These are phyloP conservation scores for Zalaria obscura DNA, from an alignment of 2,329 filamentous ascomycete species.

Conservation along the genomic window DNA sequence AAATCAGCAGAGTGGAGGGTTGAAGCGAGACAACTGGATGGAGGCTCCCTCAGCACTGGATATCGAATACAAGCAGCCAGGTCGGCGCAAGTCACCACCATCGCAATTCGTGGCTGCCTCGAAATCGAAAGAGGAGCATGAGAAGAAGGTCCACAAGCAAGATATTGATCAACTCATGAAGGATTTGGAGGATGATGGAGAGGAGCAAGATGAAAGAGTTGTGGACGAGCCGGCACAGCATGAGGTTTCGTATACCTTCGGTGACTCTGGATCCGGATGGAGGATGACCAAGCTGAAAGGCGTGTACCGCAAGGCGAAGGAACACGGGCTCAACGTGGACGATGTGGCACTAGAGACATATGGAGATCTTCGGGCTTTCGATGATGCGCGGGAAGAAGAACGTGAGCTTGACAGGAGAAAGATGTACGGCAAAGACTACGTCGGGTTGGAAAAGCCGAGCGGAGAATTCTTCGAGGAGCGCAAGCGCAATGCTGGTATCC, in stretches of 20 bases:
- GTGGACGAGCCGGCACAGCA: slow-evolving; percentile 40
- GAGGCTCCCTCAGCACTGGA: slow-evolving; percentile 68
- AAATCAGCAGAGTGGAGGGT: slow-evolving; percentile 19
- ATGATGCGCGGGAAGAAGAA: slow-evolving; percentile 85
- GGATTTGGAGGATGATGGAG: slow-evolving; percentile 44
- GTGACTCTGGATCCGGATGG: slow-evolving; percentile 83
- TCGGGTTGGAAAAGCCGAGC: slow-evolving; percentile 71
- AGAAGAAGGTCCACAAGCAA: slow-evolving; percentile 59
- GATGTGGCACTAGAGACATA: slow-evolving; percentile 73
- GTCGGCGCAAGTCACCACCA: slow-evolving; percentile 35
- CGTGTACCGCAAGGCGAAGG: slow-evolving; percentile 67
- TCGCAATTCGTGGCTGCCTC: slow-evolving; percentile 29
- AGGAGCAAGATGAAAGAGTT: slow-evolving; percentile 20
- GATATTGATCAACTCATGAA: slow-evolving; percentile 66
- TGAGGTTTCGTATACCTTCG: slow-evolving; percentile 70
- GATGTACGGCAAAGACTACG: slow-evolving; percentile 73
- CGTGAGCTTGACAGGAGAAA: slow-evolving; percentile 74
- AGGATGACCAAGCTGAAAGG: slow-evolving; percentile 88
- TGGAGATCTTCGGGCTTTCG: slow-evolving; percentile 70
- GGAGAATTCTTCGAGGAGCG: slow-evolving; percentile 77
- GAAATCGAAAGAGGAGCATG: slow-evolving; percentile 40
- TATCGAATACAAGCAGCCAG: slow-evolving; percentile 63
- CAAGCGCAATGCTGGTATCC: slow-evolving; percentile 43
- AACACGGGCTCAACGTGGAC: slow-evolving; percentile 58
- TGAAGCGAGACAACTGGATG: slow-evolving; percentile 87